Percentiles rank a stretch among this genome's conserved stretches.
Evolutionary conservation across 306 rosid genomes (phyloP).

Genomic region (Lathyrus tuberosus): DNA sequence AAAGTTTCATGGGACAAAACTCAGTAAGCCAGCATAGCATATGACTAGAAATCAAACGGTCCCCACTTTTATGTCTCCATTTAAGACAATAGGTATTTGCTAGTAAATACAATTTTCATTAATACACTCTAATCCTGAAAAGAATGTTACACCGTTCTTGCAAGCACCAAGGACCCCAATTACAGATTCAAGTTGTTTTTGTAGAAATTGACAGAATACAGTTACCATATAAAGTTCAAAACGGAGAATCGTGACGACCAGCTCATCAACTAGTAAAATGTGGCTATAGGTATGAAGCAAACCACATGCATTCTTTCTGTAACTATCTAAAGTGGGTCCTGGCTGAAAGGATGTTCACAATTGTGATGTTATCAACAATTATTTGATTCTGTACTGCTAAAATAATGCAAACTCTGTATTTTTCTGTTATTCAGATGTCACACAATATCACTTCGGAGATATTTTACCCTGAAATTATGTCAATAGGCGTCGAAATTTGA

Average conservation of each 20-base stretch:
- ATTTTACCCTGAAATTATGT: conserved; percentile 16
- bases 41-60: conserved; percentile 74
- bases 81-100: conserved; percentile 57
- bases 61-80: conserved; percentile 74
- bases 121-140: conserved; percentile 58
- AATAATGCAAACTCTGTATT: conserved; percentile 24
- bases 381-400: conserved; percentile 26
- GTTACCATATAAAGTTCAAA: conserved; percentile 37
- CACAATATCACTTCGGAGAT: conserved; percentile 9
- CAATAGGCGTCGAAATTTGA: conserved; percentile 9
- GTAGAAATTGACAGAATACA: conserved; percentile 36
- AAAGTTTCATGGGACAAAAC: conserved; percentile 63
- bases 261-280: conserved; percentile 42
- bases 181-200: conserved; percentile 17
- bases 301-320: conserved; percentile 40
- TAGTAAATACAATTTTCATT: conserved; percentile 66
- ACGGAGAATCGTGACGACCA: conserved; percentile 35
- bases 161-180: conserved; percentile 43
- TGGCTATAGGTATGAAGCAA: too few species aligned
- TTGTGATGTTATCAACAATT: conserved; percentile 20
- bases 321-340: conserved; percentile 36
- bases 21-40: conserved; percentile 59
- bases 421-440: conserved; percentile 30
- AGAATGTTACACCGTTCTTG: conserved; percentile 65
- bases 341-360: conserved; percentile 31